These are phyloP conservation scores for Verticillium alfalfae DNA, from an alignment of 2,329 filamentous ascomycete genomes.

Conservation along the genomic window DNA sequence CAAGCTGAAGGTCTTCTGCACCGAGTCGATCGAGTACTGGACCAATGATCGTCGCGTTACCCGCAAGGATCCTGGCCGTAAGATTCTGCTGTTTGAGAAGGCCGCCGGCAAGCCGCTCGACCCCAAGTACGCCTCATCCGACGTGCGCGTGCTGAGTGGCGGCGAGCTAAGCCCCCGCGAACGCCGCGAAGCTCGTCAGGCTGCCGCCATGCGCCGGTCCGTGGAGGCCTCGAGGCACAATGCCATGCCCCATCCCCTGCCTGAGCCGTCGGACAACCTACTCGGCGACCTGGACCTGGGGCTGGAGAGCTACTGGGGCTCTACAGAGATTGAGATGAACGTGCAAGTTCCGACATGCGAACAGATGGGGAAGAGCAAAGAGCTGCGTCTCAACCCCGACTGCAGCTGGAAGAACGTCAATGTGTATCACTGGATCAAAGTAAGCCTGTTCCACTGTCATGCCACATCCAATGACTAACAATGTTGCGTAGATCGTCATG, in stretches of 20 bases:
- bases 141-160: conserved; percentile 70
- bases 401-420: conserved; percentile 92
- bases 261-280: conserved; percentile 60
- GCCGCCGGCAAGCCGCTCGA: conserved; percentile 71
- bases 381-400: conserved; percentile 70
- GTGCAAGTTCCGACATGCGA: conserved; percentile 87
- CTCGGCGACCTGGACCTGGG: conserved; percentile 72
- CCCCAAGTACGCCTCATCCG: conserved; percentile 68
- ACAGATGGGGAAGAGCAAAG: conserved; percentile 70
- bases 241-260: conserved; percentile 34
- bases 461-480: not conserved
- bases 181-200: conserved; percentile 40
- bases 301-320: conserved; percentile 69
- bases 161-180: conserved; percentile 61
- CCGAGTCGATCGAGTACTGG: conserved; percentile 88
- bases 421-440: conserved; percentile 96
- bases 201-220: conserved; percentile 46
- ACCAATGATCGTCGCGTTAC: conserved; percentile 81
- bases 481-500: conserved; percentile 68
- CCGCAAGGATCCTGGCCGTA: conserved; percentile 75
- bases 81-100: conserved; percentile 85
- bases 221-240: conserved; percentile 40
- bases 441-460: conserved; percentile 29
- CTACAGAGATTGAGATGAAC: conserved; percentile 91
- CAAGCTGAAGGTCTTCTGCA: conserved; percentile 85